These are phyloP conservation scores for Ophiostoma ips DNA, from an alignment of 2,329 filamentous ascomycete species.

Conservation along the genomic window DNA sequence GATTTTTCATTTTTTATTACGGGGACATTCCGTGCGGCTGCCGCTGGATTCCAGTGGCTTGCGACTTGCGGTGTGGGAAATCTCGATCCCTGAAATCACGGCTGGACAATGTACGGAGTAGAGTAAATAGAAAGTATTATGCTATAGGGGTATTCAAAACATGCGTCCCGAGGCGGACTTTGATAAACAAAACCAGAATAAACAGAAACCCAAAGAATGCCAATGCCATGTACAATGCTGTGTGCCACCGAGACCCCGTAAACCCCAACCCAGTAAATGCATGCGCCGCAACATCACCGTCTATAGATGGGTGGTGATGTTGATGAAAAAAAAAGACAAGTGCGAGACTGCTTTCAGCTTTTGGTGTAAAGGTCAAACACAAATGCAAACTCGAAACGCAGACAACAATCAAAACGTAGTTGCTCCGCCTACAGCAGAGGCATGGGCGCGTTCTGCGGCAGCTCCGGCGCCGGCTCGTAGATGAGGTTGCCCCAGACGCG, in stretches of 20 bases:
- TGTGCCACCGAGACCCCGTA: neutral
- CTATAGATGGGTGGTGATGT: constrained; percentile 5
- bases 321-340: neutral
- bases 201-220: neutral
- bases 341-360: neutral
- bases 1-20: too few relatives aligned
- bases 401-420: too few relatives aligned
- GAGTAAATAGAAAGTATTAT: constrained; percentile 1
- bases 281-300: constrained; percentile 3
- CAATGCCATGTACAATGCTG: neutral
- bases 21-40: too few relatives aligned
- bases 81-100: too few relatives aligned
- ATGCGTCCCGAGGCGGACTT: neutral
- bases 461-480: constrained; percentile 31
- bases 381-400: too few relatives aligned
- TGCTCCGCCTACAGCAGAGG: neutral
- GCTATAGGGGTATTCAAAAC: constrained; percentile 10
- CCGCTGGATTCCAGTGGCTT: too few relatives aligned
- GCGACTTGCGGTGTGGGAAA: too few relatives aligned
- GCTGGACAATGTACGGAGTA: too few relatives aligned
- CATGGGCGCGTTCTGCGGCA: constrained; percentile 1
- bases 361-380: neutral
- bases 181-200: neutral
- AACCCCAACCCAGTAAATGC: neutral
- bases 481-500: constrained; percentile 69